Conservation (phyloP, 768 basidiomycete genomes). For the Russula brevipes region DNA sequence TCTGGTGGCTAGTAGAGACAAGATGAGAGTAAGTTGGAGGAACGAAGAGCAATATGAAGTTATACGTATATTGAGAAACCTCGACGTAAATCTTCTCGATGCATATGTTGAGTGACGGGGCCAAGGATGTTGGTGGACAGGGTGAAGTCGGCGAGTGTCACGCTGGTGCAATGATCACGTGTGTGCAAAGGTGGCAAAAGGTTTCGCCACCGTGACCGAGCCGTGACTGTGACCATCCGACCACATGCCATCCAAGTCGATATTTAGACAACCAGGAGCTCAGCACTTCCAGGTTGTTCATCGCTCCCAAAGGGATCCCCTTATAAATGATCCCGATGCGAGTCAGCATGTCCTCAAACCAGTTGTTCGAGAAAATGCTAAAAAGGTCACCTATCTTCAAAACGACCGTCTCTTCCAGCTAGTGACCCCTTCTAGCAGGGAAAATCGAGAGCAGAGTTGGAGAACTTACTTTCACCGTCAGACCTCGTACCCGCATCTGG, state of each 20-base stretch:
- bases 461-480: conserved; percentile 47
- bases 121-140: too few species aligned
- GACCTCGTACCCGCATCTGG: conserved; percentile 43
- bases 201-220: too few species aligned
- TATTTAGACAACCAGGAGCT: conserved; percentile 85
- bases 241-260: conserved; percentile 71
- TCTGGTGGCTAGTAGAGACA: conserved; percentile 89
- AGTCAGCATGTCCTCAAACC: conserved; percentile 85
- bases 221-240: too few species aligned
- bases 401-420: background rate
- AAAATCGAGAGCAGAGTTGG: conserved; percentile 78
- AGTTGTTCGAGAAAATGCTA: conserved; percentile 65
- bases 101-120: conserved; percentile 39
- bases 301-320: conserved; percentile 90
- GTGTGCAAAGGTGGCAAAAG: background rate
- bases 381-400: conserved; percentile 44
- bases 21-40: conserved; percentile 39
- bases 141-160: background rate
- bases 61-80: conserved; percentile 86
- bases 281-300: conserved; percentile 97
- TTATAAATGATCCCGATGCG: conserved; percentile 89
- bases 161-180: conserved; percentile 13
- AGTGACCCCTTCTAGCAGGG: conserved; percentile 42
- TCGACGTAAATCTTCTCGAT: conserved; percentile 72
- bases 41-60: conserved; percentile 29